Evolutionary conservation across 495 filamentous ascomycete species (phyloP), one percentile per base, ranked within the genome.

Genomic region (Halenospora varia): DNA sequence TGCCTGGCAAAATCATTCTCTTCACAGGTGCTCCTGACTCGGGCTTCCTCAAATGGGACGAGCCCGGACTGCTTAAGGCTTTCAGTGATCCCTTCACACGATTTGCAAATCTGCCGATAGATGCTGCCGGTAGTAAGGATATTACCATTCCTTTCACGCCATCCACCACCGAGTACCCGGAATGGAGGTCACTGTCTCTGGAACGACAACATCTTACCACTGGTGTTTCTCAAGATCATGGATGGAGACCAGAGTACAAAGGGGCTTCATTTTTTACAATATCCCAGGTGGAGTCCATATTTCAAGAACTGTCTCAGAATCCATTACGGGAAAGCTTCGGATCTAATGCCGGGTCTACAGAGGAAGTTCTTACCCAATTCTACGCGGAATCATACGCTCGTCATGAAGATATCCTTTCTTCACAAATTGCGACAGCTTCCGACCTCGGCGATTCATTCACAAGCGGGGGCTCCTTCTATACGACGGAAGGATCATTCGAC

Each of bases 321-420:
- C 24, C 55, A 71, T 13, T 67, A 73, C 9, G 26, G 68, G 24
- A 48, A 70, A 42, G 70, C 23, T 50, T 40, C 13, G 10, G 29
- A 2, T 53, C 47, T 9, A 66, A 55, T 35, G 25, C 39, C 0
- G 56, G 62, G 39, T 54, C 59, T 10, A 42, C 49, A 29, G 75
- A 77, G 52, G 72, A 77, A 3, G 54, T 69, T 4, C 68, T 81
- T 10, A 77, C 83, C 3, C 79, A 84, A 57, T 90, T 90, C 64
- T 88, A 89, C 65, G 81, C 90, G 58, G 84, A 88, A 64, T 91
- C 88, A 0, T 77, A 90, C 29, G 79, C 80, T 6, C 63, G 85
- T 3, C 84, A 92, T 60, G 77, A 87, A 57, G 71, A 78, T 25
- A 60, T 81, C 6, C 57, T 71, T 0, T 80, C 81, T 3, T 82